Conservation (phyloP, 2,329 filamentous ascomycete species). For the Metarhizium robertsii region DNA sequence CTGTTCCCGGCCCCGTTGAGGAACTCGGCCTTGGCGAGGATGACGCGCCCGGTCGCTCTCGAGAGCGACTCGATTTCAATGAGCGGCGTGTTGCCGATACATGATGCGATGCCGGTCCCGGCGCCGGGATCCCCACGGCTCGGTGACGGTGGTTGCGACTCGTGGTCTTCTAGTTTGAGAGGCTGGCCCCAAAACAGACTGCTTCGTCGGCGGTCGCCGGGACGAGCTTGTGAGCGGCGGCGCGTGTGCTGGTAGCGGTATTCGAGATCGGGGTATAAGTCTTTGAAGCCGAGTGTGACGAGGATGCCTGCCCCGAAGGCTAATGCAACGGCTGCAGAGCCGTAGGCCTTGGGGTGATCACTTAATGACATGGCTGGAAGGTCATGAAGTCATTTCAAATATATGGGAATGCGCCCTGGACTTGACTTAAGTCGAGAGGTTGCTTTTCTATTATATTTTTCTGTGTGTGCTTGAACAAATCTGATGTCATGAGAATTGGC, state of each 20-base stretch:
- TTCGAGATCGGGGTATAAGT: slow-evolving; percentile 69
- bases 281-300: slow-evolving; percentile 68
- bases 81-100: slow-evolving; percentile 88
- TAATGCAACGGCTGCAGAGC: slow-evolving; percentile 54
- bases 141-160: slow-evolving; percentile 19
- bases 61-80: slow-evolving; percentile 80
- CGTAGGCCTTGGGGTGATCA: slow-evolving; percentile 52
- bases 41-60: slow-evolving; percentile 76
- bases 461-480: slow-evolving; percentile 1
- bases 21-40: slow-evolving; percentile 92
- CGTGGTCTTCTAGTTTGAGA: slow-evolving; percentile 47
- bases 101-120: slow-evolving; percentile 73
- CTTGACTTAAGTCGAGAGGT: too few relatives aligned
- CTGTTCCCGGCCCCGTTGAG: slow-evolving; percentile 90
- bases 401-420: too few relatives aligned
- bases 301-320: slow-evolving; percentile 73
- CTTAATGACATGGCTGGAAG: slow-evolving; percentile 44
- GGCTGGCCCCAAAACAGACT: slow-evolving; percentile 34
- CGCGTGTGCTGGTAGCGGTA: slow-evolving; percentile 45
- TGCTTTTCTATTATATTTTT: too few relatives aligned
- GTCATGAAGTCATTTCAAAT: neutral
- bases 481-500: slow-evolving; percentile 17
- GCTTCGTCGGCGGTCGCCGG: slow-evolving; percentile 21
- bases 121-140: slow-evolving; percentile 29
- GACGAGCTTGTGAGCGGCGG: slow-evolving; percentile 8